A percentile compares a stretch with the other conserved stretches of the same genome.
Conservation (phyloP, 2,329 filamentous ascomycete genomes). For the Trichophyton simii region DNA sequence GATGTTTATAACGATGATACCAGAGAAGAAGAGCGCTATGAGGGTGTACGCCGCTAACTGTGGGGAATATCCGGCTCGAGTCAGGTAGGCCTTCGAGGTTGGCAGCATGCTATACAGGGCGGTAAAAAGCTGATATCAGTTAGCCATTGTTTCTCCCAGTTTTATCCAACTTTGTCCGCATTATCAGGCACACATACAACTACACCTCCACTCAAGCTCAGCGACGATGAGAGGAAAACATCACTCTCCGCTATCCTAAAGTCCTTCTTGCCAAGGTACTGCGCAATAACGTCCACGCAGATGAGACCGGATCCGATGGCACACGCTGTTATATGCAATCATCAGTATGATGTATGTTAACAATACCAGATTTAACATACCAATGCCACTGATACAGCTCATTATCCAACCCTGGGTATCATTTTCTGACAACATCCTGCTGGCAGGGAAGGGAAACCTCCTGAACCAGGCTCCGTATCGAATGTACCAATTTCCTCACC, state of each 20-base stretch:
- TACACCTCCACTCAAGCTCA: conserved; percentile 89
- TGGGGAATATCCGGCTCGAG: conserved; percentile 53
- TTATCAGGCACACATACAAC: conserved; percentile 55
- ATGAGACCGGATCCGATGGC: conserved; percentile 71
- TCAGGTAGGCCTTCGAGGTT: conserved; percentile 66
- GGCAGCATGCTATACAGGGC: conserved; percentile 88
- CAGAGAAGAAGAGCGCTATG: conserved; percentile 37
- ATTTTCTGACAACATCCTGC: conserved; percentile 40
- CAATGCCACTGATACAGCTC: conserved; percentile 66
- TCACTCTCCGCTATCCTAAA: conserved; percentile 88
- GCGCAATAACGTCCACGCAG: conserved; percentile 68
- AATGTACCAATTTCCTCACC: not conserved
- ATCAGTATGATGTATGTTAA: not conserved
- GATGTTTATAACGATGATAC: conserved; percentile 36
- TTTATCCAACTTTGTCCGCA: too few species aligned
- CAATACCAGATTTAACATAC: conserved; percentile 28
- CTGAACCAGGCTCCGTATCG: not conserved
- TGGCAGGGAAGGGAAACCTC: not conserved
- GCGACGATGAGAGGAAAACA: conserved; percentile 69
- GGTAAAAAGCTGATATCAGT: conserved; percentile 60
- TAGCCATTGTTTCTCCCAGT: not conserved
- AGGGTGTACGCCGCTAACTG: conserved; percentile 46
- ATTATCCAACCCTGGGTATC: conserved; percentile 92
- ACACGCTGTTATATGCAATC: conserved; percentile 29
- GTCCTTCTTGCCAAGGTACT: conserved; percentile 58